Base-by-base conservation (phyloP, 2,329 filamentous ascomycete species). In the Aureobasidium sp. region DNA sequence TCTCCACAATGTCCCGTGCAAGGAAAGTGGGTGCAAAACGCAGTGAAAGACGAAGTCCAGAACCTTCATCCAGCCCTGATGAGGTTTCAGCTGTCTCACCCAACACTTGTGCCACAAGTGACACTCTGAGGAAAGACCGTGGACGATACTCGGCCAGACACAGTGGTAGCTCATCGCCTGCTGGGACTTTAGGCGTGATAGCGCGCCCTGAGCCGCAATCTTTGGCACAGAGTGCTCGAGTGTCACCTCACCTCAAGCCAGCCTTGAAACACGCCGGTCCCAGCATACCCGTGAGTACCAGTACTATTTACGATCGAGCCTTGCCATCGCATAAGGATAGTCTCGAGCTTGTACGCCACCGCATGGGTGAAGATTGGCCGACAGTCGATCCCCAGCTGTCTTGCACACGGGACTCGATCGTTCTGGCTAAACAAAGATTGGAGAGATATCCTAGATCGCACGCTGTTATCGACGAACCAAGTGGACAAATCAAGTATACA, bases 271-370 rank as follows among this genome's bases (percentile, higher is more conserved):
- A 42, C 10, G 29, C n/a, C 29, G 15, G 37, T 10, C 65, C 66
- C 13, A 52, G 46, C 36, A 58, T 32, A 32, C 60, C 67, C 8
- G 61, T 67, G 12, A 68, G 65, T 2, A 65, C 67, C 36, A 59
- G 69, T 2, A 62, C 62, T n/a, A 60, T 50, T 2, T 65, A 68
- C 57, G 66, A 71, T n/a, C 44, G 65, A 27, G 62, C 62, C 15
- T 67, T 69, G 61, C 48, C 62, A 32, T 53, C 59, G 2, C 70
- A 72, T 57, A 67, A 70, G 50, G 68, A 73, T 63, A 71, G 69
- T 7, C 64, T 73, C 13, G 70, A 72, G 4, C 65, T 71, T 8
- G 64, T 66, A 15, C 68, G 65, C 13, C 59, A 65, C 26, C 65
- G 68, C 13, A 63, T 69, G 15, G 56, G 60, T 2, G 64, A 63